Percentiles rank a stretch among this genome's conserved stretches.
Evolutionary conservation across 441 rosid genomes (phyloP).

Genomic region (Gossypium aridum): DNA sequence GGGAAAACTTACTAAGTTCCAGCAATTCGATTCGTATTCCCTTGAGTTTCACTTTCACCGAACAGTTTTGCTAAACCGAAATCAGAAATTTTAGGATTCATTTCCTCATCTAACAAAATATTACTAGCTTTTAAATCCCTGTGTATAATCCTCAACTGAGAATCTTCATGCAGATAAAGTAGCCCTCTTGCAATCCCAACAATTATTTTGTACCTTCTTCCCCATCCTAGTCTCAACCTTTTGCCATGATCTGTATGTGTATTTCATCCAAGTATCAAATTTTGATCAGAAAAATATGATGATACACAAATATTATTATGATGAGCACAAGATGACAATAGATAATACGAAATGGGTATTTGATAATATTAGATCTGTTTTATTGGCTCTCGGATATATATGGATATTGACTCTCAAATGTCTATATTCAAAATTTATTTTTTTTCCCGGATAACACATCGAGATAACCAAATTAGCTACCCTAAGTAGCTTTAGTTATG

Average conservation of each 20-base stretch:
- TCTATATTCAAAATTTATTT: no score
- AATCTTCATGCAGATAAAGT: constrained; percentile 43
- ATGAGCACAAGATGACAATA: no score
- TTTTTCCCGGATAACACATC: no score
- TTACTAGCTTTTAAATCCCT: constrained; percentile 46
- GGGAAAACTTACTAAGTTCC: constrained; percentile 32
- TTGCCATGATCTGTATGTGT: background rate
- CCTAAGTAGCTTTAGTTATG: no score
- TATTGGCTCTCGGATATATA: no score
- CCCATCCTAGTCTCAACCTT: constrained; percentile 19
- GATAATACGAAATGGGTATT: no score
- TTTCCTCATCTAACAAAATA: constrained; percentile 34
- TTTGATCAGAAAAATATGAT: no score
- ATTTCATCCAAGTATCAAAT: no score
- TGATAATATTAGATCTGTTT: no score
- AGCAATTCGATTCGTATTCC: constrained; percentile 24
- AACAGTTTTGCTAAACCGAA: constrained; percentile 48
- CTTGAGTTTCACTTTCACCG: constrained; percentile 30
- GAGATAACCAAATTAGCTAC: no score
- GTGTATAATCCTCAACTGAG: constrained; percentile 37
- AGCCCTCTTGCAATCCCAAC: constrained; percentile 40
- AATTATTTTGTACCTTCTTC: constrained; percentile 24
- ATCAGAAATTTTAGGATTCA: constrained; percentile 49
- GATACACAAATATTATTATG: no score
- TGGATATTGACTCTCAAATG: no score